These are phyloP conservation scores for Boletellus emodensis DNA, from an alignment of 768 basidiomycete species.

Conservation along the genomic window DNA sequence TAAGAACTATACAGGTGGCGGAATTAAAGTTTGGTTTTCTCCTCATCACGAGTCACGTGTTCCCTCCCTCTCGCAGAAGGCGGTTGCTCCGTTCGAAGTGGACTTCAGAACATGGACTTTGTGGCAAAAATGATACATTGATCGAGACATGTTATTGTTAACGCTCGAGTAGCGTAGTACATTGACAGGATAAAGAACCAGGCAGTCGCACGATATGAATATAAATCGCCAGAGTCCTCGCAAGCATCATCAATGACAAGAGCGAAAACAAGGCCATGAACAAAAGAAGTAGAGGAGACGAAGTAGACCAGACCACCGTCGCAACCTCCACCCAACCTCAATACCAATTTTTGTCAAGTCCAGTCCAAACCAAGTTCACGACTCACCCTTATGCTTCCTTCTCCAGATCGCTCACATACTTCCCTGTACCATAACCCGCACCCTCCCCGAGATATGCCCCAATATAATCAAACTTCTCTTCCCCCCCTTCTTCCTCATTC, in stretches of 20 bases:
- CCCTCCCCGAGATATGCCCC: slow-evolving; percentile 43
- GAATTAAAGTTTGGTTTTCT: slow-evolving; percentile 12
- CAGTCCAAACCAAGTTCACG: not conserved
- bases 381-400: not conserved
- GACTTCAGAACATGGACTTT: too few species aligned
- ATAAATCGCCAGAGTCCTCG: not conserved
- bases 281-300: too few species aligned
- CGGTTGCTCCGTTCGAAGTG: too few species aligned
- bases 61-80: not conserved
- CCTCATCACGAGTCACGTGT: slow-evolving; percentile 1
- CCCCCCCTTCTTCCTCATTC: slow-evolving; percentile 25
- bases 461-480: slow-evolving; percentile 53
- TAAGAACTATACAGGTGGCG: slow-evolving; percentile 29
- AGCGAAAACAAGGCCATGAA: too few species aligned
- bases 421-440: slow-evolving; percentile 40
- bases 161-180: too few species aligned
- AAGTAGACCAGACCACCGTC: not conserved
- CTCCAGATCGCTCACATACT: slow-evolving; percentile 47
- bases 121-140: too few species aligned
- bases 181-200: not conserved
- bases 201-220: not conserved
- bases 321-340: not conserved
- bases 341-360: not conserved
- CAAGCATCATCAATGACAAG: too few species aligned
- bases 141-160: too few species aligned